Evolutionary conservation across 2,329 filamentous ascomycete genomes (phyloP).

Genomic region (Penicillium sp.): DNA sequence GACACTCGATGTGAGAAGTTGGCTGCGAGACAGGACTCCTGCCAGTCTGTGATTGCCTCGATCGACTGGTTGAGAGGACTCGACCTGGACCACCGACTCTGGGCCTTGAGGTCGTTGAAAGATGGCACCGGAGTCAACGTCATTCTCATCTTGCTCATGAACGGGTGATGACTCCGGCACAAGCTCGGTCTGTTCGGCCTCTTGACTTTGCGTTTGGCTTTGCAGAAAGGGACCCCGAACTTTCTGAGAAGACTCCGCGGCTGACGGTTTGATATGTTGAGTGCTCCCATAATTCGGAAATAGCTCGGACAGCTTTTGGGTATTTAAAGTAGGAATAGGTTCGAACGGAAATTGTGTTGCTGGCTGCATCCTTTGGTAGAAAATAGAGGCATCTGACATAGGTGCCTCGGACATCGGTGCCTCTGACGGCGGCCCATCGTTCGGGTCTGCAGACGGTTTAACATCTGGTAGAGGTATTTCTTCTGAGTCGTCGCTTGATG

Average conservation of each 20-base stretch:
- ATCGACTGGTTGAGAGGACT: constrained; percentile 41
- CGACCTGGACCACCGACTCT: constrained; percentile 38
- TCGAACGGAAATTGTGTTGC: constrained; percentile 39
- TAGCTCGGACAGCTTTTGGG: constrained; percentile 38
- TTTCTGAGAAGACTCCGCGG: constrained; percentile 4
- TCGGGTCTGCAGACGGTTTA: constrained; percentile 22
- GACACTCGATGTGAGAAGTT: constrained; percentile 42
- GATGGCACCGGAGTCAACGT: constrained; percentile 3
- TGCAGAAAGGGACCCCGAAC: constrained; percentile 17
- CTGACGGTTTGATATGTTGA: constrained; percentile 11
- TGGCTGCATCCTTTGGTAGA: constrained; percentile 35
- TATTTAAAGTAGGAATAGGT: constrained; percentile 35
- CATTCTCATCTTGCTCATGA: constrained; percentile 16
- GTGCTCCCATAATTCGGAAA: constrained; percentile 32
- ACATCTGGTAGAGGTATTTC: constrained; percentile 30
- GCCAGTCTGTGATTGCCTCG: constrained; percentile 16
- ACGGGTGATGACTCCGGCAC: constrained; percentile 43
- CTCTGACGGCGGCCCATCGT: constrained; percentile 25
- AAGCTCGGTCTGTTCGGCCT: constrained; percentile 30
- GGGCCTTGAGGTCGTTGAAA: constrained; percentile 21
- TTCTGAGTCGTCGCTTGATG: constrained; percentile 28
- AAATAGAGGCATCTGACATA: constrained; percentile 38
- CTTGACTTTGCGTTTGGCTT: constrained; percentile 23
- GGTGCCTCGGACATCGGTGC: constrained; percentile 20
- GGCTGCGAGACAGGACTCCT: constrained; percentile 32